Conservation (phyloP, 2,329 filamentous ascomycete species). For the Cadophora sp. region DNA sequence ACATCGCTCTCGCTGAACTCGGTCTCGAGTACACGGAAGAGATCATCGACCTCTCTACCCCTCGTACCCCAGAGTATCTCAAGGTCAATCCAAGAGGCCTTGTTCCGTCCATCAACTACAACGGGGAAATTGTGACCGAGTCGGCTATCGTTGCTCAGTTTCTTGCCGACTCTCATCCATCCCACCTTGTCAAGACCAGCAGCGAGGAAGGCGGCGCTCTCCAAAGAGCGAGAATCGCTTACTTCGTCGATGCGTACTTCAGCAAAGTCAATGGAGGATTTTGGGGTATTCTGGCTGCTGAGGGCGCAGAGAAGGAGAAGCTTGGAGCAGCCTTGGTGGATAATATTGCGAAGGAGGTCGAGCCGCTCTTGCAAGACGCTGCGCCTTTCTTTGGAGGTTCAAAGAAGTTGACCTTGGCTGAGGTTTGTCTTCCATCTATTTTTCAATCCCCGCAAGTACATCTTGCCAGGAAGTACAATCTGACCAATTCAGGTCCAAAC, state of each 20-base stretch:
- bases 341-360: constrained; percentile 71
- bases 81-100: constrained; percentile 80
- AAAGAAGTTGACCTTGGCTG: constrained; percentile 71
- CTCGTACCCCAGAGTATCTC: constrained; percentile 77
- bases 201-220: constrained; percentile 62
- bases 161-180: constrained; percentile 72
- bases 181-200: constrained; percentile 66
- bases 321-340: constrained; percentile 59
- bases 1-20: constrained; percentile 73
- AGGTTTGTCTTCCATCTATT: constrained; percentile 58
- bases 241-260: constrained; percentile 76
- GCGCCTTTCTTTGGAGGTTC: constrained; percentile 70
- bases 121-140: constrained; percentile 73
- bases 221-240: constrained; percentile 68
- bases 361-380: constrained; percentile 67
- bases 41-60: constrained; percentile 72
- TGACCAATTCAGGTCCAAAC: constrained; percentile 58
- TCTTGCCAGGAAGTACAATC: constrained; percentile 9
- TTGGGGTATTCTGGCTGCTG: constrained; percentile 53
- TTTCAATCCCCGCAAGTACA: not conserved
- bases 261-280: constrained; percentile 63
- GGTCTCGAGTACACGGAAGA: constrained; percentile 72
- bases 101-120: constrained; percentile 73
- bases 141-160: constrained; percentile 77
- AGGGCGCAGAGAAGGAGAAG: constrained; percentile 55